Evolutionary conservation across 2,329 filamentous ascomycete genomes (phyloP).

Genomic region (Fusarium algeriense): DNA sequence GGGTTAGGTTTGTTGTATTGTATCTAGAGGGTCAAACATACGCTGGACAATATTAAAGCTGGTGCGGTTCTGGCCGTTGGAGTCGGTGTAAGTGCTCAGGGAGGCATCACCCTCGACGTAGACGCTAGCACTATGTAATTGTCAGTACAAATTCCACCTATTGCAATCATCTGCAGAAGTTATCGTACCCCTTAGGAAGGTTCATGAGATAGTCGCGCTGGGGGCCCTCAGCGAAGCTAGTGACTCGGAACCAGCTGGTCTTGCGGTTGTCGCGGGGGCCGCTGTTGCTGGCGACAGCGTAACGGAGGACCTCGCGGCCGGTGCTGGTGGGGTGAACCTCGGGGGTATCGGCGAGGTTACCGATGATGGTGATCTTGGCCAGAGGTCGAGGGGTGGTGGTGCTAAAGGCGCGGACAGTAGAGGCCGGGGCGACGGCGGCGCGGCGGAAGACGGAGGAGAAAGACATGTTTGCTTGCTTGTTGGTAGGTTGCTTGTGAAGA

Average conservation of each 20-base stretch:
- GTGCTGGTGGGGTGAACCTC: slow-evolving; percentile 78
- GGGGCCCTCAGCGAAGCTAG: slow-evolving; percentile 78
- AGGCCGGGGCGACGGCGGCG: slow-evolving; percentile 61
- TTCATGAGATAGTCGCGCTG: slow-evolving; percentile 78
- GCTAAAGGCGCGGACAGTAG: slow-evolving; percentile 78
- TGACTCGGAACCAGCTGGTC: slow-evolving; percentile 88
- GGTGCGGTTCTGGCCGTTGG: slow-evolving; percentile 75
- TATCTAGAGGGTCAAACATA: slow-evolving; percentile 62
- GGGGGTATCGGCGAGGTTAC: slow-evolving; percentile 83
- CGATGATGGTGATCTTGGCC: slow-evolving; percentile 87
- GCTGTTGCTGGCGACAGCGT: slow-evolving; percentile 77
- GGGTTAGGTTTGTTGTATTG: slow-evolving; percentile 26
- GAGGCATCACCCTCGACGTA: slow-evolving; percentile 86
- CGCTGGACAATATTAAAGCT: slow-evolving; percentile 81
- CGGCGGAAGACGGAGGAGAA: slow-evolving; percentile 67
- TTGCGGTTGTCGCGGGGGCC: slow-evolving; percentile 77
- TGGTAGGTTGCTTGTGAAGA: slow-evolving; percentile 6
- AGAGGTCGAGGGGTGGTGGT: slow-evolving; percentile 73
- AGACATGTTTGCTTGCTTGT: slow-evolving; percentile 52
- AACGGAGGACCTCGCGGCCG: slow-evolving; percentile 81
- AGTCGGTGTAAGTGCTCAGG: slow-evolving; percentile 75
- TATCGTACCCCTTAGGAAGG: slow-evolving; percentile 86
- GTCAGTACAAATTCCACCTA: slow-evolving; percentile 22
- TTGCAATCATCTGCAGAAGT: neutral
- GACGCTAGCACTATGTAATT: slow-evolving; percentile 73